A percentile compares a stretch with the other conserved stretches of the same genome.
Conservation (phyloP, 2,329 filamentous ascomycete genomes). For the Xylaria sp. region DNA sequence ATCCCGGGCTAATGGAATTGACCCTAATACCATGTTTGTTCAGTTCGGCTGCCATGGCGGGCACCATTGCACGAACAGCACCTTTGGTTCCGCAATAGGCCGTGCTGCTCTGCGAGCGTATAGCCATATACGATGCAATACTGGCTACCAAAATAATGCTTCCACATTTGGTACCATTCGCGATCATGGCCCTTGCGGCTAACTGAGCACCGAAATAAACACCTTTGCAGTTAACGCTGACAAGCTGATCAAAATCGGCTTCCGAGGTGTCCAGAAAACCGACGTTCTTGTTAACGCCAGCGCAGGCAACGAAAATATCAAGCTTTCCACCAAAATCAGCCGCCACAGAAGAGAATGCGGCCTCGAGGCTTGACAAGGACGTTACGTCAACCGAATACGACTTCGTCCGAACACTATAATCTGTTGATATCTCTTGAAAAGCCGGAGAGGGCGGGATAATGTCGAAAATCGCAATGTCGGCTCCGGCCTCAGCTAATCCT, state of each 20-base stretch:
- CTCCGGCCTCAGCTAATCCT: conserved; percentile 59
- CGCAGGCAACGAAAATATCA: conserved; percentile 48
- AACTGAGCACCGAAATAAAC: conserved; percentile 60
- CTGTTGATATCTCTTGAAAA: conserved; percentile 55
- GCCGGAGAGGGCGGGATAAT: conserved; percentile 54
- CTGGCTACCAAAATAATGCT: conserved; percentile 65
- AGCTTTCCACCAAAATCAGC: conserved; percentile 34
- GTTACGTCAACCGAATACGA: conserved; percentile 57
- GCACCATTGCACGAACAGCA: conserved; percentile 59
- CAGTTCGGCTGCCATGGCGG: conserved; percentile 60
- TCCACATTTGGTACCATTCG: conserved; percentile 60
- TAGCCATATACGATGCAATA: conserved; percentile 63
- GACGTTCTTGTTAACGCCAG: conserved; percentile 58
- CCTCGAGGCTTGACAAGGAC: conserved; percentile 45
- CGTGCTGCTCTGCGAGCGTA: conserved; percentile 59
- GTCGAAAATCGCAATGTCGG: conserved; percentile 60
- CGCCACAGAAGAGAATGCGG: conserved; percentile 46
- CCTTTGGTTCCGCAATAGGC: conserved; percentile 62
- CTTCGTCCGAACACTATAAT: conserved; percentile 55
- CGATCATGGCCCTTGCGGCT: conserved; percentile 62
- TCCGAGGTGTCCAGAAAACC: conserved; percentile 58
- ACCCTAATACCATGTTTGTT: conserved; percentile 54
- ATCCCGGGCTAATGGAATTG: conserved; percentile 56
- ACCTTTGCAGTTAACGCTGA: conserved; percentile 58
- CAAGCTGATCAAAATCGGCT: conserved; percentile 55